These are phyloP conservation scores for Thalassiosira sp. DNA, from an alignment of 352 stramenopile genomes.

Conservation along the genomic window DNA sequence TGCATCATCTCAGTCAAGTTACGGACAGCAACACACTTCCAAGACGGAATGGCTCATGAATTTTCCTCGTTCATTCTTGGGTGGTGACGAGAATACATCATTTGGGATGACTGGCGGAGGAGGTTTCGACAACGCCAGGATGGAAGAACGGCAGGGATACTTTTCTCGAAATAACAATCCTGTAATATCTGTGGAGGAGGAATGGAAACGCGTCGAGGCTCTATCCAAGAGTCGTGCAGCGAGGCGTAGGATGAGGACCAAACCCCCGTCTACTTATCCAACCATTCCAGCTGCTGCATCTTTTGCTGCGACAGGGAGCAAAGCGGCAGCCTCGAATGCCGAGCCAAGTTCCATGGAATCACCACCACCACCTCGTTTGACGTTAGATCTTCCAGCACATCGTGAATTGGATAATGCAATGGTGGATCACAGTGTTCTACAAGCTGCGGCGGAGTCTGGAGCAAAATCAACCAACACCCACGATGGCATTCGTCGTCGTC, in stretches of 20 bases:
- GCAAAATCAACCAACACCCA: not conserved
- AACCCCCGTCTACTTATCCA: slow-evolving; percentile 6
- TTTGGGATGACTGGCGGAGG: slow-evolving; percentile 1
- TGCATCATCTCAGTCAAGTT: not conserved
- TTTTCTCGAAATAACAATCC: too few species aligned
- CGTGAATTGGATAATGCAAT: slow-evolving; percentile 24
- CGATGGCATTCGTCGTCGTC: slow-evolving; percentile 17
- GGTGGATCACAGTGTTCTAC: not conserved
- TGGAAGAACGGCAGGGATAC: too few species aligned
- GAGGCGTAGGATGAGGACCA: slow-evolving; percentile 31
- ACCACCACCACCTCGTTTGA: slow-evolving; percentile 21
- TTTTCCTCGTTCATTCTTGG: slow-evolving; percentile 8
- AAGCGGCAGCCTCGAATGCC: not conserved
- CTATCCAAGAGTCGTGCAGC: slow-evolving; percentile 24
- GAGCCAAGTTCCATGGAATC: not conserved
- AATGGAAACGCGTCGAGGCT: slow-evolving; percentile 25
- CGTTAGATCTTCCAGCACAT: slow-evolving; percentile 43
- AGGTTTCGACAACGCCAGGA: not conserved
- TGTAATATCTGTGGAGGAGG: slow-evolving; percentile 29
- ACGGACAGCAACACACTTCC: not conserved
- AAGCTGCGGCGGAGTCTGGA: slow-evolving; percentile 4
- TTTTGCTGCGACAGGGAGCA: not conserved
- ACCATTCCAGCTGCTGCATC: slow-evolving; percentile 1
- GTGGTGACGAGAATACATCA: not conserved
- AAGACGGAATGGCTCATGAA: slow-evolving; percentile 30